A percentile compares a stretch with the other conserved stretches of the same genome.
Evolutionary conservation across 192 early-diverging fungal species (phyloP).

Genomic region (Coemansia aciculifera): DNA sequence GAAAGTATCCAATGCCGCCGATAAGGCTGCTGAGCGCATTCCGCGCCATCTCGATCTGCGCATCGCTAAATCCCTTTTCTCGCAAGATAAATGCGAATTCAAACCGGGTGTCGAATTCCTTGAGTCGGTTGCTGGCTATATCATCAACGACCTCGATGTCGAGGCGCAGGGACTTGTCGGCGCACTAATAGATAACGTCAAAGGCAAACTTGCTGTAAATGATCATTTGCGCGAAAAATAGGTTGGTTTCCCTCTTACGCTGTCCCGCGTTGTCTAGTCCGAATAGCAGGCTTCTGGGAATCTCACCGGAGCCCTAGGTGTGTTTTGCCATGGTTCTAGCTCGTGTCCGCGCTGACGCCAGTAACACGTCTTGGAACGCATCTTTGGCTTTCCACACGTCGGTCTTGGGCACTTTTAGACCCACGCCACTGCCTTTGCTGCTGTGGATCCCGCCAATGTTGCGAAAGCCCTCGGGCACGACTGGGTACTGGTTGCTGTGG

Average conservation of each 20-base stretch:
- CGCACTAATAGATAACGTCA: slow-evolving; percentile 40
- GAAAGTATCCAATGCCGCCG: slow-evolving; percentile 81
- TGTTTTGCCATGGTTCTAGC: neutral
- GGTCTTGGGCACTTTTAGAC: slow-evolving; percentile 22
- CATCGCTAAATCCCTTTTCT: slow-evolving; percentile 60
- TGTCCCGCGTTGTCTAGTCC: slow-evolving; percentile 55
- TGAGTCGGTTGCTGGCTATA: slow-evolving; percentile 21
- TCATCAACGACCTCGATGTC: too few relatives aligned
- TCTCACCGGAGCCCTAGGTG: slow-evolving; percentile 42
- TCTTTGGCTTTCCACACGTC: slow-evolving; percentile 40
- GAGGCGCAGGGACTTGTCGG: too few relatives aligned
- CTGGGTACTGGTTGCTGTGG: slow-evolving; percentile 21
- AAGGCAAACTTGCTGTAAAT: slow-evolving; percentile 42
- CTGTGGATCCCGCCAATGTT: slow-evolving; percentile 9
- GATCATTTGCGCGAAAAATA: slow-evolving; percentile 41
- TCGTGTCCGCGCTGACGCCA: slow-evolving; percentile 12
- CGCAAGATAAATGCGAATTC: slow-evolving; percentile 68
- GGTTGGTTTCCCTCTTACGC: slow-evolving; percentile 21
- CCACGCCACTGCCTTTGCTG: slow-evolving; percentile 21
- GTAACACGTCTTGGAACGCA: slow-evolving; percentile 23
- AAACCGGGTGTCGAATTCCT: slow-evolving; percentile 71
- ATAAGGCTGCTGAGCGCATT: slow-evolving; percentile 78
- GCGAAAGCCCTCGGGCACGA: slow-evolving; percentile 10
- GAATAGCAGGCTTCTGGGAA: slow-evolving; percentile 59
- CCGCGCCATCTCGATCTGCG: slow-evolving; percentile 72